Conservation (phyloP, 768 basidiomycete genomes). For the Dacryopinax primogenitus region DNA sequence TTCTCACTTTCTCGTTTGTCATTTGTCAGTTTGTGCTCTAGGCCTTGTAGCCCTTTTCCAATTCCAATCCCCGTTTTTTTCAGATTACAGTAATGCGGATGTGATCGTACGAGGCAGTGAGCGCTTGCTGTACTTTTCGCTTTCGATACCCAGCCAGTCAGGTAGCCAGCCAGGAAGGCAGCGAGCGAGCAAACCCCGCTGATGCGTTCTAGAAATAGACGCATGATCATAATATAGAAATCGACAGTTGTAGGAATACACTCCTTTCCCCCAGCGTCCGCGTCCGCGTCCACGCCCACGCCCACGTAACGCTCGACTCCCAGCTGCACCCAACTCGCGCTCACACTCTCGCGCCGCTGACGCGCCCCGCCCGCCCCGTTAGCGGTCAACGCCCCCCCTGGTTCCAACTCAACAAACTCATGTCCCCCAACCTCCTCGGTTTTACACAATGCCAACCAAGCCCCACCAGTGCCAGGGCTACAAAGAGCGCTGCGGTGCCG, state of each 20-base stretch:
- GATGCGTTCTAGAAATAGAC: too few relatives aligned
- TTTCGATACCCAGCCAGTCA: too few relatives aligned
- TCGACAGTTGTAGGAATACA: constrained; percentile 3
- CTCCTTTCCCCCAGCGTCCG: not conserved
- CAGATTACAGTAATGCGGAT: too few relatives aligned
- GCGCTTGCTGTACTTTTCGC: too few relatives aligned
- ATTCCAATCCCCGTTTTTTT: too few relatives aligned
- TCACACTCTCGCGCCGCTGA: not conserved
- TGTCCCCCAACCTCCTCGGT: constrained; percentile 84
- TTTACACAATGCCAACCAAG: constrained; percentile 86
- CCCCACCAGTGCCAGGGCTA: constrained; percentile 73
- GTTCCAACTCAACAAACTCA: constrained; percentile 79
- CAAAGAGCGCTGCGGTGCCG: constrained; percentile 72
- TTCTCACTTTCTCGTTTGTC: too few relatives aligned
- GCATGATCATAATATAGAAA: too few relatives aligned
- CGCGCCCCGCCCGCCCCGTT: not conserved
- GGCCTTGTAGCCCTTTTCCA: too few relatives aligned
- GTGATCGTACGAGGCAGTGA: too few relatives aligned
- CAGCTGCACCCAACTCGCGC: not conserved
- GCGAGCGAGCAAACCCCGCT: too few relatives aligned
- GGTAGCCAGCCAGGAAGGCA: too few relatives aligned
- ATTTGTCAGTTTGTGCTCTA: too few relatives aligned
- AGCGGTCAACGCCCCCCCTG: constrained; percentile 28
- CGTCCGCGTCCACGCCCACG: not conserved
- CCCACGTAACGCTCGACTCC: not conserved